Conservation (phyloP, 1,284 basidiomycete genomes). For the Heliocybe sulcata region DNA sequence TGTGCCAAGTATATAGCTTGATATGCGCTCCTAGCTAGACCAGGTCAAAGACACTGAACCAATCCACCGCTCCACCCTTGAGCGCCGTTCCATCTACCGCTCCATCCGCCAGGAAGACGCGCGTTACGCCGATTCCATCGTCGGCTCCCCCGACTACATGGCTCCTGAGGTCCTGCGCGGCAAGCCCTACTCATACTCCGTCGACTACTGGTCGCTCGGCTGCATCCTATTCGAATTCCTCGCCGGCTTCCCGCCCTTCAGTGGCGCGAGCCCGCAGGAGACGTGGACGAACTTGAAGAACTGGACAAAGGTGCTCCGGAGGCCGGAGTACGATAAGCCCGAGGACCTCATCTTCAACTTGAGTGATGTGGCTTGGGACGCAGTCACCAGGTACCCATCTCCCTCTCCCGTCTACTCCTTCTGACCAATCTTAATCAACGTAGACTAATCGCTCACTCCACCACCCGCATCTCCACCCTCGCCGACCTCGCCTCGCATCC, state of each 20-base stretch:
- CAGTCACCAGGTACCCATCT: constrained; percentile 69
- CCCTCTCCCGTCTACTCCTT: not conserved
- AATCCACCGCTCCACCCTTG: constrained; percentile 88
- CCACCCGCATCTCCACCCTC: constrained; percentile 72
- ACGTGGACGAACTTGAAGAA: constrained; percentile 99
- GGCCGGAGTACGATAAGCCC: constrained; percentile 93
- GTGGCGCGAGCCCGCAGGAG: constrained; percentile 92
- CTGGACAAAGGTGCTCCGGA: constrained; percentile 86
- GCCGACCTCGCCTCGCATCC: constrained; percentile 72
- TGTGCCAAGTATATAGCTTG: not conserved
- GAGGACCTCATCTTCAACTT: constrained; percentile 98
- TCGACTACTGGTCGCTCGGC: constrained; percentile 98
- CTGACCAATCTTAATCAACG: not conserved
- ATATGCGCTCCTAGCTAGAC: constrained; percentile 59
- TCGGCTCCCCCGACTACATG: constrained; percentile 98
- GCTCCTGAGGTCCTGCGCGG: constrained; percentile 91
- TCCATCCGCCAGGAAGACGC: constrained; percentile 89
- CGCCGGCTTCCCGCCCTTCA: constrained; percentile 97
- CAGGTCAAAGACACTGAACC: constrained; percentile 94
- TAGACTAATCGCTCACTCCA: constrained; percentile 73
- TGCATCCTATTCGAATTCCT: constrained; percentile 98
- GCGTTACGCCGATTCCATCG: constrained; percentile 95
- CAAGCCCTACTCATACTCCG: constrained; percentile 91
- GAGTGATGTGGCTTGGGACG: constrained; percentile 91
- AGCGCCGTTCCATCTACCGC: constrained; percentile 92